Evolutionary conservation across 2,329 filamentous ascomycete species (phyloP), one percentile per base, ranked within the genome.

Genomic region (Metarhizium rileyi): DNA sequence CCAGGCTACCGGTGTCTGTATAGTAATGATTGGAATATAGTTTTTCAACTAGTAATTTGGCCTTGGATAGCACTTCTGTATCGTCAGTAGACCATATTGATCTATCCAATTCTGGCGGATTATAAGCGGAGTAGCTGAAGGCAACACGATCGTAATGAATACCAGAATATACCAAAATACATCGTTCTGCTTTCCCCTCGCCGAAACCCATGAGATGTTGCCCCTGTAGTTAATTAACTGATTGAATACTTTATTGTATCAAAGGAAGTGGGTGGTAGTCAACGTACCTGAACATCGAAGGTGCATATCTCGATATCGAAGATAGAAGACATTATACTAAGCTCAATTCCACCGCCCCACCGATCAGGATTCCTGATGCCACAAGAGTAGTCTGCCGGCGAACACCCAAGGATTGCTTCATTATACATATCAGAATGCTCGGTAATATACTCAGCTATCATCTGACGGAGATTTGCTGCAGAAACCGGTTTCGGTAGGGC

Each of bases 71-170:
- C 1, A 94, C 78, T 57, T 85, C 84, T n/a, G 76, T 70, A 55
- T 80, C 74, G 36, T 68, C 66, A 1, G 68, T 67, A 9, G 70
- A 66, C 75, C 80, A 85, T 20, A 77, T 67, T 5, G 76, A 73
- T 43, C 84, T 78, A 62, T 97, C 91, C 55, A 84, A 79, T 25
- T 93, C 86, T 0, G 87, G 80, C 7, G 84, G 79, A 42, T 71
- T 74, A 57, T 74, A 73, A 4, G 78, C 77, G 22, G 74, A 81
- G 36, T 77, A 80, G 18, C 81, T 83, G 56, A 95, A 80, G 1
- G 87, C 89, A 52, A 96, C 84, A 6, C 87, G 84, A 66, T 96
- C 91, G 68, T 96, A 96, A 65, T 96, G 90, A 46, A 96, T 93
- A 3, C 90, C 90, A 0, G 86, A 91, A 67, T 95, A 96, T 0